Base-by-base conservation (phyloP, 1,284 basidiomycete species). In the Cryptococcus sp. region DNA sequence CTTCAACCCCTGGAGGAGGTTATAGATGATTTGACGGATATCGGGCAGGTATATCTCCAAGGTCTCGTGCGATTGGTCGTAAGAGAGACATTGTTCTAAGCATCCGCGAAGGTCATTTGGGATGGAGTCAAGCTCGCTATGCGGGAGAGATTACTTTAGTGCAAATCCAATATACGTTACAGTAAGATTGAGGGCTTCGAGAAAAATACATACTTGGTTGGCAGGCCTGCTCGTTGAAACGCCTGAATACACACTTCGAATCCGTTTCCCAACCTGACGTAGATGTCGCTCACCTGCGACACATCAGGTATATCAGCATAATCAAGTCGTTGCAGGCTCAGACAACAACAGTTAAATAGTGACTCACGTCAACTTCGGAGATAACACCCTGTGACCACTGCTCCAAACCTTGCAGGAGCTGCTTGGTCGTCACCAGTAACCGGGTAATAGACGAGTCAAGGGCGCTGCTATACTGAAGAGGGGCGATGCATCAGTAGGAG, bases 241-340 rank as follows among this genome's bases (percentile, higher is more conserved):
- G 94, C 92, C 52, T 87, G 84, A 40, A 94, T 91, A 25, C 93
- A 93, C 19, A 87, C 85, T 75, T 97, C 97, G 81, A 99, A 98
- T 72, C 97, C 94, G 77, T 99, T 98, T 20, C 95, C 95, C 19
- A 99, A 83, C 48, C 88, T 86, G 53, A 99, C 96, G 77, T 99
- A 99, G 57, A 96, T 89, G 77, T 98, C 92, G 81, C 93, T 96
- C 66, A 99, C 93, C 67, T 91, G 82, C 15, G 48, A 57, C 39
- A 41, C 29, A 40, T 17, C 7, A 38, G 43, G 39, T 16, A 11
- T 46, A 23, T 53, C 52, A 45, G 25, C 7, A 19, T 37, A 23
- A 46, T 46, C n/a, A 53, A 23, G 45, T 3, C 25, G 5, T 10
- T 6, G n/a, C n/a, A n/a, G n/a, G n/a, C n/a, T n/a, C n/a, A 45